phyloP scores from a whole-genome alignment of 108 stramenopile genomes.

The Discostella pseudostelligera region DNA sequence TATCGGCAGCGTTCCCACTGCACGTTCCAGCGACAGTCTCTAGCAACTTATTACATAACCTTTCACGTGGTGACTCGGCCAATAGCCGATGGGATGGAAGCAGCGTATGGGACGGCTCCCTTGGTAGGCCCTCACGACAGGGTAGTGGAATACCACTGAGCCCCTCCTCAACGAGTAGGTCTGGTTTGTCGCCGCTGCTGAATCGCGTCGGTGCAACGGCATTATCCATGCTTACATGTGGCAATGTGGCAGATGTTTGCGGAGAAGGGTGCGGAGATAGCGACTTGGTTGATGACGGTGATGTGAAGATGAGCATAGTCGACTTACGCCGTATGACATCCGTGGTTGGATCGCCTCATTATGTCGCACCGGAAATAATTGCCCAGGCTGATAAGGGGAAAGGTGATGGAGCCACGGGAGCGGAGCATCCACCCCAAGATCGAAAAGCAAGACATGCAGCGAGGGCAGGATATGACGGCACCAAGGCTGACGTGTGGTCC shows the following conservation, averaged over 20 bases:
- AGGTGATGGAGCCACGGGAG: neutral
- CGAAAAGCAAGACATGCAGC: conserved; percentile 25
- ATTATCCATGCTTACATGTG: conserved; percentile 73
- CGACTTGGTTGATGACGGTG: conserved; percentile 24
- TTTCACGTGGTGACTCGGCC: conserved; percentile 20
- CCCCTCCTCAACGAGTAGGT: conserved; percentile 22
- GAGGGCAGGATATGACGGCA: conserved; percentile 77
- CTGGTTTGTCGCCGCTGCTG: conserved; percentile 32
- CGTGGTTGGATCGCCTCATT: conserved; percentile 90
- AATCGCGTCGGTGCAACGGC: conserved; percentile 51
- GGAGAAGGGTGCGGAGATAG: conserved; percentile 22
- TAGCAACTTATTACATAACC: neutral
- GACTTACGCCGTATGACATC: conserved; percentile 81
- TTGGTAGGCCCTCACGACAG: neutral
- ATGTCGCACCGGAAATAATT: conserved; percentile 92
- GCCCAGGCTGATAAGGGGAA: conserved; percentile 59
- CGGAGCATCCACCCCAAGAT: conserved; percentile 8
- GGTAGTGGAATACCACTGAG: conserved; percentile 22
- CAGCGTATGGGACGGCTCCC: conserved; percentile 13
- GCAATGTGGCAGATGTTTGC: conserved; percentile 52
- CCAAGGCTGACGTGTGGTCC: conserved; percentile 92
- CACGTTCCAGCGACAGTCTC: conserved; percentile 1
- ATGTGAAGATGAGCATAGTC: conserved; percentile 17
- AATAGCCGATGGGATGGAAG: conserved; percentile 35
- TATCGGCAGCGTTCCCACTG: conserved; percentile 76